phyloP scores from a whole-genome alignment of 225 moss, liverwort and hornwort genomes.

The Antitrichia curtipendula region DNA sequence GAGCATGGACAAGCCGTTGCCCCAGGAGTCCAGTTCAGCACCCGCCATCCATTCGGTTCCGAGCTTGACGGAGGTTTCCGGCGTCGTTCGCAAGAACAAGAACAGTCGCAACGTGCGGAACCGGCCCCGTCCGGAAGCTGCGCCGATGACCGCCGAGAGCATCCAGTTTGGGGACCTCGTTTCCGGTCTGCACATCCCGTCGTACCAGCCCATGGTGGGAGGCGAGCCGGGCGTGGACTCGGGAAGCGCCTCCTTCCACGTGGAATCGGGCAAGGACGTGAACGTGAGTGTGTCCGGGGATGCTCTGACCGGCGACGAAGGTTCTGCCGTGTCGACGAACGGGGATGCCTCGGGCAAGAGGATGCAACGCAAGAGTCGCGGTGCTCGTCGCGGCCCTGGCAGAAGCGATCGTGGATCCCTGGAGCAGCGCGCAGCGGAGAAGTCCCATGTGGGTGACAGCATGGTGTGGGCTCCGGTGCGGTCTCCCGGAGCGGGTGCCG shows the following conservation, averaged over 20 bases:
- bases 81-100: conserved; percentile 44
- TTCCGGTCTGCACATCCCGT: conserved; percentile 5
- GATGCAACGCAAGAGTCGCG: conserved; percentile 59
- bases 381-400: conserved; percentile 30
- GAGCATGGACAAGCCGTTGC: conserved; percentile 20
- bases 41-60: not conserved
- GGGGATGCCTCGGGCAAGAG: conserved; percentile 57
- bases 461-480: conserved; percentile 97
- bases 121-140: conserved; percentile 41
- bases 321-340: conserved; percentile 47
- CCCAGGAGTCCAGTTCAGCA: conserved; percentile 1
- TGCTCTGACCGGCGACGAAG: conserved; percentile 56
- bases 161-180: conserved; percentile 51
- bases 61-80: conserved; percentile 16
- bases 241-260: not conserved
- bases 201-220: conserved; percentile 13
- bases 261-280: conserved; percentile 9
- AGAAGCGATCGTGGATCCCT: conserved; percentile 54
- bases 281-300: conserved; percentile 31
- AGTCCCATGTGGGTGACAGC: conserved; percentile 58
- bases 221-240: not conserved
- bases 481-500: conserved; percentile 26
- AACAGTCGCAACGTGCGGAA: conserved; percentile 37
- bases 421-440: conserved; percentile 71
- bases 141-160: conserved; percentile 22